Evolutionary conservation across 352 stramenopile genomes (phyloP), one percentile per base, ranked within the genome.

Genomic region (Chrysophaeum taylorii): DNA sequence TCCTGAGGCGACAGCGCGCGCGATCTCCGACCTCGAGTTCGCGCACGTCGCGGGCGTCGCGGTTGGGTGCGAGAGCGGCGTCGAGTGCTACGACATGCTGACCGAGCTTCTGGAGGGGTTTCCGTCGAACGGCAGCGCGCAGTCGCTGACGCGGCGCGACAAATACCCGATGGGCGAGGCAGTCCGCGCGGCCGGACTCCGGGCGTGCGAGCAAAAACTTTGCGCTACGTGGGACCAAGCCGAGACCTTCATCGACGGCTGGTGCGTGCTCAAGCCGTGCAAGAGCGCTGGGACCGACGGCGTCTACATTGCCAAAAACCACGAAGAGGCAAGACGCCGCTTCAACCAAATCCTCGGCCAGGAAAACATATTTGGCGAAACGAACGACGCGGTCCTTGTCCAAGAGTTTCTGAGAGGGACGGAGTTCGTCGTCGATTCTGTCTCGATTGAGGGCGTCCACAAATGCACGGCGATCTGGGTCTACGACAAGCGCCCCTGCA

Each of bases 391-490:
- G 21, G 91, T 88, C 18, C 76, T 93, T 9, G 82, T 93, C 29
- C 85, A 94, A 70, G 89, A 95, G 74, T 95, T 89, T 73, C 76
- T 95, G 29, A 78, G 85, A 0, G 89, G 89, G 2, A 93, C 81
- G 2, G 89, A 95, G 76, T 95, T 90, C 74, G 89, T 94, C 14
- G 84, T 95, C 41, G 89, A 95, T 71, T 91, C 84, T 9, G 88
- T 94, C 36, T 91, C 82, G 66, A 80, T 86, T 75, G 83, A 92
- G 53, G 89, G 89, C 5, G 68, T 84, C 18, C 88, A 94, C 70
- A 95, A 95, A 70, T 84, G 92, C 0, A 86, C 94, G 35, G 89
- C 89, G 4, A 85, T 96, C 23, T 96, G 90, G 90, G 85, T 94
- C 74, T 96, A 96, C 75, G 90, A 96, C 82, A 96, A 96, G 81